Percentiles rank a stretch among this genome's conserved stretches.
Conservation (phyloP, 2,329 filamentous ascomycete genomes). For the Hypoxylon sp. region DNA sequence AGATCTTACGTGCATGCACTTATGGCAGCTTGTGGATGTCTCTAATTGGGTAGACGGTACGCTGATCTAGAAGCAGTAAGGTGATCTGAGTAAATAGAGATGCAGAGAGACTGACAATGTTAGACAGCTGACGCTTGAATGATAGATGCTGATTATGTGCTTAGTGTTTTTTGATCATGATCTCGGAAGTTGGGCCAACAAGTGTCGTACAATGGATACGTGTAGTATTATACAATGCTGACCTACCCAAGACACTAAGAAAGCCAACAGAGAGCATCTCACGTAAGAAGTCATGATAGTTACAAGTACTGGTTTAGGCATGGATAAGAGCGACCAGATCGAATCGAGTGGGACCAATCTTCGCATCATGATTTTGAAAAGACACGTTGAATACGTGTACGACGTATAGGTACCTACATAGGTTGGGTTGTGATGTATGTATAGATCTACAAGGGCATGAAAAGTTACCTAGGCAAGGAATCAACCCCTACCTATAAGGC, state of each 20-base stretch:
- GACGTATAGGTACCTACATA: too few relatives aligned
- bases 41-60: neutral
- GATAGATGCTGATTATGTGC: neutral
- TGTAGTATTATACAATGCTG: neutral
- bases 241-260: neutral
- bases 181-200: neutral
- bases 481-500: neutral
- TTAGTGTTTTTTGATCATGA: neutral
- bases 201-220: neutral
- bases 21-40: neutral
- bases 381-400: neutral
- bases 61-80: neutral
- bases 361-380: neutral
- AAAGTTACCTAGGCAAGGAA: constrained; percentile 2
- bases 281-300: neutral
- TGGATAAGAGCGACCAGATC: neutral
- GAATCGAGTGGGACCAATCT: neutral
- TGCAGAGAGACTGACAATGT: neutral
- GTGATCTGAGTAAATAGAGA: neutral
- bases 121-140: neutral
- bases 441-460: neutral
- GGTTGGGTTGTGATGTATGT: neutral
- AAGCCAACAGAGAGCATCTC: neutral
- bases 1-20: neutral
- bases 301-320: neutral